Percentiles rank a stretch among this genome's conserved stretches.
Evolutionary conservation across 1,139 yeast genomes (phyloP).

Genomic region (Wickerhamomyces sp.): DNA sequence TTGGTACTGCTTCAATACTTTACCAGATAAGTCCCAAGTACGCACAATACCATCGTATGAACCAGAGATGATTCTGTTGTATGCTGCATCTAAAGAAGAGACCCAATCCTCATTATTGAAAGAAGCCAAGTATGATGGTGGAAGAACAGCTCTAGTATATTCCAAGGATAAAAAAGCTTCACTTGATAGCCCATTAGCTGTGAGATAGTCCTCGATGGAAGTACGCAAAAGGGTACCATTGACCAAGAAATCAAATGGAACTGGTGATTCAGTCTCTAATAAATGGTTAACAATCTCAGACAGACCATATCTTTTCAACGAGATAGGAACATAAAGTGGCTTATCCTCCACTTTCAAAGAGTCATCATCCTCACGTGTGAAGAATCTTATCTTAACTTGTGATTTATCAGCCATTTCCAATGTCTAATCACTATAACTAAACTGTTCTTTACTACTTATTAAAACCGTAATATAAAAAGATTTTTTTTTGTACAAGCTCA

Average conservation of each 20-base stretch:
- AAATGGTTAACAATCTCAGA: constrained; percentile 94
- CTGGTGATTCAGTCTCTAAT: constrained; percentile 50
- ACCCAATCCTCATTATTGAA: constrained; percentile 96
- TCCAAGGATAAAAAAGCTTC: constrained; percentile 81
- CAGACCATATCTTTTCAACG: constrained; percentile 83
- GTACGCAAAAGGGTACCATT: constrained; percentile 78
- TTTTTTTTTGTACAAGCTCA: constrained; percentile 11
- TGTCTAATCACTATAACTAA: neutral
- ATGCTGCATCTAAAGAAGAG: constrained; percentile 52
- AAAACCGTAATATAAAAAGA: no score
- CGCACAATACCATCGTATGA: constrained; percentile 93
- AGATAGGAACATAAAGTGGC: constrained; percentile 82
- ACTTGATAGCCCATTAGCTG: constrained; percentile 70
- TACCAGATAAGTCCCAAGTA: constrained; percentile 83
- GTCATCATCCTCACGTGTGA: constrained; percentile 82
- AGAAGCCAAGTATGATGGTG: constrained; percentile 87
- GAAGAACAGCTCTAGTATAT: constrained; percentile 87
- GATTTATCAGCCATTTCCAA: constrained; percentile 30
- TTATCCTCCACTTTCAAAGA: constrained; percentile 70
- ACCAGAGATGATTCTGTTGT: constrained; percentile 69
- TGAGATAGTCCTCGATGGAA: constrained; percentile 75
- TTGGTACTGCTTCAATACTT: constrained; percentile 70
- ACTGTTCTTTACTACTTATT: no score
- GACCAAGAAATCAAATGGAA: constrained; percentile 90
- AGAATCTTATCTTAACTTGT: constrained; percentile 73